phyloP scores from a whole-genome alignment of 768 basidiomycete genomes.

The Tylopilus vinaceipallidus region DNA sequence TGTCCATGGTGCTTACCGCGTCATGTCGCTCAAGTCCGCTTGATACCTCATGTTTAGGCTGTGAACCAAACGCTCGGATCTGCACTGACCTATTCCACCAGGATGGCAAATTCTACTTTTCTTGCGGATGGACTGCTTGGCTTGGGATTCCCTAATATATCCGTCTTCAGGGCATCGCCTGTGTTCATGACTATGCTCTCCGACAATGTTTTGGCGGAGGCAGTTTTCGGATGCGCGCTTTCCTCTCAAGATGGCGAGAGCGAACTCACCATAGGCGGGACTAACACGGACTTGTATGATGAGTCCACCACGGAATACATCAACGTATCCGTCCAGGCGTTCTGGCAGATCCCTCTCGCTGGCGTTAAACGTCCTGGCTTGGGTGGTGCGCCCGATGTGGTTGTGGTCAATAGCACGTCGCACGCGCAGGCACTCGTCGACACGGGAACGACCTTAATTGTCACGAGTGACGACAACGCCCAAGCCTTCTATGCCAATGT shows the following conservation, averaged over 20 bases:
- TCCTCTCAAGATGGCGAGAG: conserved; percentile 37
- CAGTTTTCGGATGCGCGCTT: conserved; percentile 51
- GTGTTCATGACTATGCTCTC: conserved; percentile 46
- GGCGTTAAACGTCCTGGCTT: conserved; percentile 26
- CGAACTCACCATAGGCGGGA: conserved; percentile 59
- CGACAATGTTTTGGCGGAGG: conserved; percentile 31
- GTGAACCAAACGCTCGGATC: conserved; percentile 42
- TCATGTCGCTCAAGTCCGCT: conserved; percentile 3
- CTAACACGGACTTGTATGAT: conserved; percentile 44
- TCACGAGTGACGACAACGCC: conserved; percentile 26
- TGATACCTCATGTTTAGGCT: conserved; percentile 24
- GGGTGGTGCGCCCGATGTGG: conserved; percentile 19
- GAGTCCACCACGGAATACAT: conserved; percentile 40
- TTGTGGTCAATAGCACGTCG: conserved; percentile 23
- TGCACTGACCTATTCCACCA: conserved; percentile 38
- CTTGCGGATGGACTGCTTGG: conserved; percentile 43
- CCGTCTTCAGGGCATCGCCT: conserved; percentile 34
- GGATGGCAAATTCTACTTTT: conserved; percentile 27
- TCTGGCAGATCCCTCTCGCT: conserved; percentile 39
- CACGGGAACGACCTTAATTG: conserved; percentile 30
- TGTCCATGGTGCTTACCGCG: conserved; percentile 14
- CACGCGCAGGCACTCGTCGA: conserved; percentile 35
- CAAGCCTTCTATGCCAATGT: conserved; percentile 30
- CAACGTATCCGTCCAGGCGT: conserved; percentile 31
- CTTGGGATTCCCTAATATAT: conserved; percentile 40